Evolutionary conservation across 1,284 basidiomycete species (phyloP).

Genomic region (Trichosporon sp.): DNA sequence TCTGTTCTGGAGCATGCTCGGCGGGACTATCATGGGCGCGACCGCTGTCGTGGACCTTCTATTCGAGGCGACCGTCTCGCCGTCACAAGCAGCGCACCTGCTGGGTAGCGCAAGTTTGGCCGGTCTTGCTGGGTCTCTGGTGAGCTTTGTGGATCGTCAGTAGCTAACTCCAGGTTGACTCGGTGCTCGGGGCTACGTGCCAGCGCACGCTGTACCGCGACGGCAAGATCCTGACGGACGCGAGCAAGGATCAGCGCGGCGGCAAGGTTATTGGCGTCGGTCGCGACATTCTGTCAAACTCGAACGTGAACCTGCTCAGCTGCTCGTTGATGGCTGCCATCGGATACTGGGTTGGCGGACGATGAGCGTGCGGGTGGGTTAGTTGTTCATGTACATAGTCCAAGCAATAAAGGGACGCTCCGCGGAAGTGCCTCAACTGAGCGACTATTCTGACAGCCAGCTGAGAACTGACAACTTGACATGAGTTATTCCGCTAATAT

Average conservation of each 20-base stretch:
- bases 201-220: slow-evolving; percentile 72
- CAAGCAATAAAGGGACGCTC: too few relatives aligned
- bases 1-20: slow-evolving; percentile 65
- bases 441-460: too few relatives aligned
- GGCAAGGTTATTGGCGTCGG: slow-evolving; percentile 62
- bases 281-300: slow-evolving; percentile 66
- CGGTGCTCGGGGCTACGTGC: slow-evolving; percentile 78
- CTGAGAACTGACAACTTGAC: too few relatives aligned
- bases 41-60: slow-evolving; percentile 60
- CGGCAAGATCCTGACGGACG: slow-evolving; percentile 66
- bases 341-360: slow-evolving; percentile 31
- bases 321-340: slow-evolving; percentile 29
- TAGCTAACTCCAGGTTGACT: slow-evolving; percentile 58
- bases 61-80: slow-evolving; percentile 50
- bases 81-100: not conserved
- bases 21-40: slow-evolving; percentile 68
- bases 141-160: slow-evolving; percentile 47
- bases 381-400: not conserved
- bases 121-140: slow-evolving; percentile 71
- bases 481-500: too few relatives aligned
- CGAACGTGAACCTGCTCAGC: slow-evolving; percentile 40
- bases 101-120: slow-evolving; percentile 40
- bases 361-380: not conserved
- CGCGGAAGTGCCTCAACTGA: too few relatives aligned
- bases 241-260: slow-evolving; percentile 38